A percentile compares a stretch with the other conserved stretches of the same genome.
Conservation (phyloP, 257 asterid genomes). For the Petrea volubilis region DNA sequence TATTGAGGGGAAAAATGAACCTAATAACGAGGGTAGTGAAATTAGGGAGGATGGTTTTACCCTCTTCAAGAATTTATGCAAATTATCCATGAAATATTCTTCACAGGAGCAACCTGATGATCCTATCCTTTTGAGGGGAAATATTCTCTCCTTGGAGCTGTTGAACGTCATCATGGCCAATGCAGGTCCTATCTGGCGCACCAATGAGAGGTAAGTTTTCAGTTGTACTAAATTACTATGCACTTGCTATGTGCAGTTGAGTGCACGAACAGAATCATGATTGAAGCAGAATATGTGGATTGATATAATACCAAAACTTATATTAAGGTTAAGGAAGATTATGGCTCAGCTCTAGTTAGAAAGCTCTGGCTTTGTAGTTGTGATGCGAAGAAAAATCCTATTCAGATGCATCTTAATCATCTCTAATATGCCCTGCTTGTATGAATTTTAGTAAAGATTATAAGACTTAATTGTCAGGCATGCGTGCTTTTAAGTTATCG, state of each 20-base stretch:
- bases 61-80: conserved; percentile 77
- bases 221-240: not conserved
- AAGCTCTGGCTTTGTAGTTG: not conserved
- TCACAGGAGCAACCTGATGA: conserved; percentile 72
- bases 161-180: conserved; percentile 67
- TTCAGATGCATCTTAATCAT: not conserved
- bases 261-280: not conserved
- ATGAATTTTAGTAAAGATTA: not conserved
- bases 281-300: not conserved
- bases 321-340: not conserved
- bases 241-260: not conserved
- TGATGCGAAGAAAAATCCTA: not conserved
- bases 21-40: conserved; percentile 40
- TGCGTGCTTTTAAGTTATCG: not conserved
- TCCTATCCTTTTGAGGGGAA: conserved; percentile 73
- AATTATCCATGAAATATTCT: conserved; percentile 76
- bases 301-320: not conserved
- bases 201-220: conserved; percentile 66
- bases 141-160: conserved; percentile 73
- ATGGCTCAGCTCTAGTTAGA: not conserved
- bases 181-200: conserved; percentile 47
- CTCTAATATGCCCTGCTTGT: not conserved
- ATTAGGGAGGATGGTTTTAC: conserved; percentile 69
- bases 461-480: not conserved
- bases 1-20: conserved; percentile 20